Conservation (phyloP, 139 green algal genomes). For the Chloropicon primus region DNA sequence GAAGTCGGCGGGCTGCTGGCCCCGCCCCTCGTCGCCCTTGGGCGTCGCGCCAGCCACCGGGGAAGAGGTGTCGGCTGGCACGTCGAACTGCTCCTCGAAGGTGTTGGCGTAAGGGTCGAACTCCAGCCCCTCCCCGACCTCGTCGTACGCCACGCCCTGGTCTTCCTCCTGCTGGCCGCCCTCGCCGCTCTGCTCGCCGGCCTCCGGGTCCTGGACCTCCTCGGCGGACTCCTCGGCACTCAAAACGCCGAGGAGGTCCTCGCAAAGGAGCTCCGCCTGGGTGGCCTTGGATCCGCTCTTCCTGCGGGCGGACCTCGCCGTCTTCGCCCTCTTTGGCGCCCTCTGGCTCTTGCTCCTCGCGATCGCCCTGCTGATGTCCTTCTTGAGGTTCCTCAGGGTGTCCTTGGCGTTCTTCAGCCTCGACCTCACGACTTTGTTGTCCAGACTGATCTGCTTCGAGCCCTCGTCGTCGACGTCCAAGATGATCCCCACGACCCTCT, state of each 20-base stretch:
- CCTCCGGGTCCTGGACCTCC: constrained; percentile 4
- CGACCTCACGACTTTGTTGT: not conserved
- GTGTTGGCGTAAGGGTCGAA: not conserved
- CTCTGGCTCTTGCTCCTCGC: not conserved
- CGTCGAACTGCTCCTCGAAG: constrained; percentile 8
- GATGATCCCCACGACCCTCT: not conserved
- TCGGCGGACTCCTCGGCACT: not conserved
- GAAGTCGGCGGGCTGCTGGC: constrained; percentile 1
- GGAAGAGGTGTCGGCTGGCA: constrained; percentile 11
- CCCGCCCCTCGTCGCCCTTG: constrained; percentile 8
- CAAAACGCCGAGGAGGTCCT: not conserved
- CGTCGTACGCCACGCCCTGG: not conserved
- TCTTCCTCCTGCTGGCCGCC: not conserved
- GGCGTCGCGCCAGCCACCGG: not conserved
- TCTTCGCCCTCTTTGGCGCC: not conserved
- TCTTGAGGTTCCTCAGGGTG: not conserved
- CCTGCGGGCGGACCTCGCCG: not conserved
- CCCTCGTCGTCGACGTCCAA: not conserved
- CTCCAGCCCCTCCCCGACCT: not conserved
- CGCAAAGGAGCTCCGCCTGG: not conserved
- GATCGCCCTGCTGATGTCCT: not conserved
- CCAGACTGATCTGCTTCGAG: not conserved
- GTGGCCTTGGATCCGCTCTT: not conserved
- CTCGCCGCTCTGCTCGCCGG: constrained; percentile 1
- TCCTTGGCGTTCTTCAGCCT: not conserved